Evolutionary conservation across 2,329 filamentous ascomycete genomes (phyloP), one percentile per base, ranked within the genome.

Genomic region (Fusarium udum): DNA sequence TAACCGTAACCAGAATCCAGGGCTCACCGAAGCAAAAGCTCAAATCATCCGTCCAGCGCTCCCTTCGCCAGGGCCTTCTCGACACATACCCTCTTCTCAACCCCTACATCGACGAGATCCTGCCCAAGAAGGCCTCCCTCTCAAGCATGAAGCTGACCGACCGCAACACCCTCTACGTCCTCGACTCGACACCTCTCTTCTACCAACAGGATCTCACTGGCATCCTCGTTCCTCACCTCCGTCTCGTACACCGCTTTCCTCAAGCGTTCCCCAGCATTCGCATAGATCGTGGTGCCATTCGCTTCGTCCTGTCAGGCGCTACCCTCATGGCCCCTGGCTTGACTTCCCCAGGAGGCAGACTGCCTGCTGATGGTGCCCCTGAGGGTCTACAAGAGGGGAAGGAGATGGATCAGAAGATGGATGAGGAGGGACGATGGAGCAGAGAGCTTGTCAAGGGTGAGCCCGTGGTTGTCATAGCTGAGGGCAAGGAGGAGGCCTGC

Each of bases 251-350:
- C 87, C 90, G 92, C 77, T 98, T 95, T 85, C 96, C 96, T 15
- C 86, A 90, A 75, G 92, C 91, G 67, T 95, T 99, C 82, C 92
- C 93, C 24, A 92, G 90, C 59, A 87, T 99, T 65, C 92, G 95
- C 67, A 97, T 98, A 82, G 96, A 99, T 83, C 91, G 96, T 56
- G 96, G 96, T 71, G 96, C 96, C 10, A 98, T 99, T 79, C 93
- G 96, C 69, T 99, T 99, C 84, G 95, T 99, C 32, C 89, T 99
- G 4, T 93, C 91, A 2, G 96, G 96, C 49, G 96, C 96, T 2
- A 94, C 95, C 20, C 91, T 99, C 72, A 99, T 99, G 96, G 95
- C 95, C 4, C 96, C 96, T 0, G 96, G 96, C 0, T 83, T 99
- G 77, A 99, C 96, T 34, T 94, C 91, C 26, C 84, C 91, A 0